phyloP scores from a whole-genome alignment of 768 basidiomycete species.

The Mycena filopes region DNA sequence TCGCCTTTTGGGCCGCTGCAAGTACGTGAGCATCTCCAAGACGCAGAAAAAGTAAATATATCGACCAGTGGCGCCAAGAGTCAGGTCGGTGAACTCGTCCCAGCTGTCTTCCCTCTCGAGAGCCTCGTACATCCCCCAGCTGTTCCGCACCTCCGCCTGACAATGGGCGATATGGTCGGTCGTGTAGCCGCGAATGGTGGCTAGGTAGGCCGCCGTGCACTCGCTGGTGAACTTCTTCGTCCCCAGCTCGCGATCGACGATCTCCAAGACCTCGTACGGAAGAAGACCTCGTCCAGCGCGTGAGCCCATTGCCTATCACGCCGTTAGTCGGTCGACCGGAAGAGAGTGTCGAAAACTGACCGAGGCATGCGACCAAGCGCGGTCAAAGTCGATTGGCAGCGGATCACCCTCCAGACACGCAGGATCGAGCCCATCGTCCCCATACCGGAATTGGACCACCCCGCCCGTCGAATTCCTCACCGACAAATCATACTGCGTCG shows the following conservation, averaged over 20 bases:
- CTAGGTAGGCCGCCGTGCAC: constrained; percentile 77
- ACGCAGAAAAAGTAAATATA: constrained; percentile 9
- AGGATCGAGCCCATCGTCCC: constrained; percentile 97
- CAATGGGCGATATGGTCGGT: constrained; percentile 69
- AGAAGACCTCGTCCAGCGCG: constrained; percentile 73
- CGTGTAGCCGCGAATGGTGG: constrained; percentile 78
- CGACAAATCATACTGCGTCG: constrained; percentile 94
- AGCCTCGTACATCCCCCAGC: constrained; percentile 87
- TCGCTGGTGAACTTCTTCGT: constrained; percentile 70
- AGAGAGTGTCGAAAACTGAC: constrained; percentile 50
- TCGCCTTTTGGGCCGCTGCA: constrained; percentile 71
- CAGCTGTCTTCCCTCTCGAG: constrained; percentile 78
- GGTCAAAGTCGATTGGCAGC: constrained; percentile 88
- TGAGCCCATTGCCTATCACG: constrained; percentile 67
- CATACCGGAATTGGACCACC: constrained; percentile 96
- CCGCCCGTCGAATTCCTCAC: constrained; percentile 96
- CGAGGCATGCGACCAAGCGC: constrained; percentile 88
- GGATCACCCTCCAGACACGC: constrained; percentile 96
- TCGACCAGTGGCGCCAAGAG: constrained; percentile 79
- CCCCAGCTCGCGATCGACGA: constrained; percentile 72
- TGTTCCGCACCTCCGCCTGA: constrained; percentile 73
- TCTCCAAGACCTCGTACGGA: constrained; percentile 86
- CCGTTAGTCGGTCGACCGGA: constrained; percentile 18
- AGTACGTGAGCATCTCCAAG: constrained; percentile 16
- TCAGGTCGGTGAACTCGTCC: constrained; percentile 81